A percentile compares a stretch with the other conserved stretches of the same genome.
These are phyloP conservation scores for Moricandia moricandioides DNA, from an alignment of 345 rosid species.

Conservation along the genomic window DNA sequence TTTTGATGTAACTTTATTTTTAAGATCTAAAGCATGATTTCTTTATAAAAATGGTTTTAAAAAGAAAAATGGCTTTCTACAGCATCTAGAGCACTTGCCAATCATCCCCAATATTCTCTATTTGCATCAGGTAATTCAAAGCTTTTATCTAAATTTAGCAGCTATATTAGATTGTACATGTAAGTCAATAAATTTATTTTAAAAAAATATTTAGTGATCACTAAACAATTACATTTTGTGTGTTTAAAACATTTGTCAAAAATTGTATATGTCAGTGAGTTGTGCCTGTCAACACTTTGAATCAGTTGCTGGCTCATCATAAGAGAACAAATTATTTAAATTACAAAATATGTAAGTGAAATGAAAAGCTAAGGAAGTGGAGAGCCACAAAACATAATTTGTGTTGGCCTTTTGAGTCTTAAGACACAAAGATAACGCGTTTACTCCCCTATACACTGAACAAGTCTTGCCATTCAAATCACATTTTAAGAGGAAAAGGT, in stretches of 20 bases:
- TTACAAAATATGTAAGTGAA: not conserved
- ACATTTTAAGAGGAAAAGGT: not conserved
- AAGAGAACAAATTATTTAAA: not conserved
- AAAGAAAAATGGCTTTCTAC: no score
- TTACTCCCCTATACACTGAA: not conserved
- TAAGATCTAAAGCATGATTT: no score
- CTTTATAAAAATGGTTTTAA: no score
- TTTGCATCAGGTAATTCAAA: not conserved
- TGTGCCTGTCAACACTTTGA: not conserved
- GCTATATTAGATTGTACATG: not conserved
- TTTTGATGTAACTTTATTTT: no score
- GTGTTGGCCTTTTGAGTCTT: conserved; percentile 18
- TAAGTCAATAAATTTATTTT: not conserved
- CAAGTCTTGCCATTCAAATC: not conserved
- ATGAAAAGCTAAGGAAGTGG: conserved; percentile 28
- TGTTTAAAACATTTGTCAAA: not conserved
- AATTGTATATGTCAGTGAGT: no score
- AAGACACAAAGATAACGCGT: conserved; percentile 1
- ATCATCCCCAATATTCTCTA: not conserved
- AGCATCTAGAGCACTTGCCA: no score
- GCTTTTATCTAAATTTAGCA: not conserved
- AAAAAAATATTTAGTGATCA: not conserved
- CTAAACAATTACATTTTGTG: not conserved
- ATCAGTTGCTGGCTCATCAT: not conserved
- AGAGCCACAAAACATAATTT: conserved; percentile 25